These are phyloP conservation scores for Alternaria solani DNA, from an alignment of 2,329 filamentous ascomycete genomes.

Conservation along the genomic window DNA sequence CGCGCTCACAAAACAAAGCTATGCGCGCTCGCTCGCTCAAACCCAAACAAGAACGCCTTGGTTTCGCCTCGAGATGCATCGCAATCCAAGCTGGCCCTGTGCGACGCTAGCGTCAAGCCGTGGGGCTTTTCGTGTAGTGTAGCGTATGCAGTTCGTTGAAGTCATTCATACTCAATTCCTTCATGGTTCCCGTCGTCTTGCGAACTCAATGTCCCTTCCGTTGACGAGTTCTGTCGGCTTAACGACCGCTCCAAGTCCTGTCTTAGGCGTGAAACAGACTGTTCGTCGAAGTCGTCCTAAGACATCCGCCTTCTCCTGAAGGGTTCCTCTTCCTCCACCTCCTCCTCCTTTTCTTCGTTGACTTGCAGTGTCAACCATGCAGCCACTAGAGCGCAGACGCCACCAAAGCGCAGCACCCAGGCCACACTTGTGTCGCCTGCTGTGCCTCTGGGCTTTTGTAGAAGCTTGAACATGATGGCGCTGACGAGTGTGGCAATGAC, in stretches of 20 bases:
- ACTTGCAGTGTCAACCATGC: conserved; percentile 76
- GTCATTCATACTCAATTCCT: background rate
- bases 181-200: background rate
- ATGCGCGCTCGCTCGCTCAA: conserved; percentile 4
- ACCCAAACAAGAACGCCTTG: conserved; percentile 6
- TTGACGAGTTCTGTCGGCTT: conserved; percentile 8
- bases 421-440: conserved; percentile 88
- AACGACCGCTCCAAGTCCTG: conserved; percentile 20
- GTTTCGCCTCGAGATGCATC: conserved; percentile 12
- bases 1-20: background rate
- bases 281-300: conserved; percentile 27
- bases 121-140: conserved; percentile 3
- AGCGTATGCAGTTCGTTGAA: background rate
- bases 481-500: conserved; percentile 88
- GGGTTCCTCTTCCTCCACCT: conserved; percentile 28
- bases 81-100: conserved; percentile 4
- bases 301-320: conserved; percentile 35
- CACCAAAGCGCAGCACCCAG: conserved; percentile 85
- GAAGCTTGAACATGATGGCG: conserved; percentile 80
- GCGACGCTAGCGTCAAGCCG: background rate
- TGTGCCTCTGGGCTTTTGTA: conserved; percentile 86
- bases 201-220: background rate
- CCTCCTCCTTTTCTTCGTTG: conserved; percentile 63
- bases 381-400: conserved; percentile 77
- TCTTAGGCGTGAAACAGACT: conserved; percentile 17